Percentiles rank a stretch among this genome's conserved stretches.
Conservation (phyloP, 805 yeast genomes). For the Candida manassasensis region DNA sequence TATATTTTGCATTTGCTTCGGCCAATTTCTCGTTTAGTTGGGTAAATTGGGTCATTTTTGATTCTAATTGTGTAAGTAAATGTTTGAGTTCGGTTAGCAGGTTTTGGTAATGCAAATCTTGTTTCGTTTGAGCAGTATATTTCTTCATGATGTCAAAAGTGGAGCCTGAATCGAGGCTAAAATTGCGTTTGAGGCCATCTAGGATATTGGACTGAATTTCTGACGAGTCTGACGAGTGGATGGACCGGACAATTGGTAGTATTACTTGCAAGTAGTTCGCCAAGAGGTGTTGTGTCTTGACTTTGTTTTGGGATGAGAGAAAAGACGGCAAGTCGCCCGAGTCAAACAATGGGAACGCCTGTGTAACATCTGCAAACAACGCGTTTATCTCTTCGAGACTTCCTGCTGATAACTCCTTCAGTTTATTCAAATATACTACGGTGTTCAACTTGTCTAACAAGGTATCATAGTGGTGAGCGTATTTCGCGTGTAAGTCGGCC, state of each 20-base stretch:
- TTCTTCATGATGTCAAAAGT: conserved; percentile 13
- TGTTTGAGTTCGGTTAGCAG: conserved; percentile 6
- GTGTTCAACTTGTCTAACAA: conserved; percentile 21
- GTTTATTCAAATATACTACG: conserved; percentile 25
- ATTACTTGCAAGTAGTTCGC: conserved; percentile 23
- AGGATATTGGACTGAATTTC: conserved; percentile 25
- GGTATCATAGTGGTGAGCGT: conserved; percentile 19
- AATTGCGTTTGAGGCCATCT: conserved; percentile 18
- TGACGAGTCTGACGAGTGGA: conserved; percentile 24
- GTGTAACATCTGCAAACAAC: conserved; percentile 12
- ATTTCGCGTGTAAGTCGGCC: conserved; percentile 20
- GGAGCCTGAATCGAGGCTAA: conserved; percentile 12
- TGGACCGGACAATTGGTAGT: conserved; percentile 29
- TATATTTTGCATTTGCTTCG: conserved; percentile 5
- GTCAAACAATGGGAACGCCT: conserved; percentile 9
- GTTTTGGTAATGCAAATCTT: conserved; percentile 3
- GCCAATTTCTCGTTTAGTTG: conserved; percentile 11
- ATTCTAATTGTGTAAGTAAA: conserved; percentile 11
- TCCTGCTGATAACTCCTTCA: conserved; percentile 15
- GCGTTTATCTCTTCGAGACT: conserved; percentile 13
- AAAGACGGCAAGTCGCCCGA: conserved; percentile 14
- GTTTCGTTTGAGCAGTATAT: conserved; percentile 7
- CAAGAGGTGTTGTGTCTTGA: conserved; percentile 22
- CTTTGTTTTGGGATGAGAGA: conserved; percentile 15
- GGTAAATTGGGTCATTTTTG: conserved; percentile 15